These are phyloP conservation scores for Limnanthes douglasii DNA, from an alignment of 345 rosid genomes.

Conservation along the genomic window DNA sequence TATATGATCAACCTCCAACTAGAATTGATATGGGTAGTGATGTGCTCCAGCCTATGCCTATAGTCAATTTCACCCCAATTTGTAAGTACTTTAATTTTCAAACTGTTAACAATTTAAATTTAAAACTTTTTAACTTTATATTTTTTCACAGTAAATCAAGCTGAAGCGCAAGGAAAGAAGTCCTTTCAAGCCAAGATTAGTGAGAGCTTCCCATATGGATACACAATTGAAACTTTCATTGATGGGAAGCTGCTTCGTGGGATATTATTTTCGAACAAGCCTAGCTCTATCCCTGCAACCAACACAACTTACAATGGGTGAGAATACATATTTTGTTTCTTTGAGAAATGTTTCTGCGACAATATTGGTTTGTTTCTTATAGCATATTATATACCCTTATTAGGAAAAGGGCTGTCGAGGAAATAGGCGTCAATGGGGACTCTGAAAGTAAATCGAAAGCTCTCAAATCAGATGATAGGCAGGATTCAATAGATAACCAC, in stretches of 20 bases:
- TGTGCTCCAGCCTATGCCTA: slow-evolving; percentile 26
- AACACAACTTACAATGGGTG: slow-evolving; percentile 30
- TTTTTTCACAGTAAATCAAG: slow-evolving; percentile 12
- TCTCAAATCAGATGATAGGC: slow-evolving; percentile 10
- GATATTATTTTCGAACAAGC: slow-evolving; percentile 62
- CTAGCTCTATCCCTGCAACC: slow-evolving; percentile 15
- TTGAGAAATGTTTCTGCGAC: background rate
- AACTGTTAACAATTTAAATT: too few relatives aligned
- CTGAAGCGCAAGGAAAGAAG: slow-evolving; percentile 47
- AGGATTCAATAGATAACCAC: slow-evolving; percentile 12
- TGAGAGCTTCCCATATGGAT: slow-evolving; percentile 58
- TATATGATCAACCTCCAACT: slow-evolving; percentile 35
- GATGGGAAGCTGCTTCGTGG: slow-evolving; percentile 86
- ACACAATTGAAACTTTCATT: slow-evolving; percentile 68
- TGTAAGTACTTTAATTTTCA: too few relatives aligned
- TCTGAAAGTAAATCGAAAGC: slow-evolving; percentile 19
- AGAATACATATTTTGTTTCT: slow-evolving; percentile 9
- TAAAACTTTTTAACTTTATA: background rate
- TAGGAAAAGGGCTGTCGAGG: slow-evolving; percentile 40
- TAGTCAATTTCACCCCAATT: slow-evolving; percentile 25
- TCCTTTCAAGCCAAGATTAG: slow-evolving; percentile 73
- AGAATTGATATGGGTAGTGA: slow-evolving; percentile 28
- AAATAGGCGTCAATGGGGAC: slow-evolving; percentile 33
- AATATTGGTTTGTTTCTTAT: slow-evolving; percentile 5
- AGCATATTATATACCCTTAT: background rate